These are phyloP conservation scores for Arthroderma sp. DNA, from an alignment of 2,329 filamentous ascomycete species.

Conservation along the genomic window DNA sequence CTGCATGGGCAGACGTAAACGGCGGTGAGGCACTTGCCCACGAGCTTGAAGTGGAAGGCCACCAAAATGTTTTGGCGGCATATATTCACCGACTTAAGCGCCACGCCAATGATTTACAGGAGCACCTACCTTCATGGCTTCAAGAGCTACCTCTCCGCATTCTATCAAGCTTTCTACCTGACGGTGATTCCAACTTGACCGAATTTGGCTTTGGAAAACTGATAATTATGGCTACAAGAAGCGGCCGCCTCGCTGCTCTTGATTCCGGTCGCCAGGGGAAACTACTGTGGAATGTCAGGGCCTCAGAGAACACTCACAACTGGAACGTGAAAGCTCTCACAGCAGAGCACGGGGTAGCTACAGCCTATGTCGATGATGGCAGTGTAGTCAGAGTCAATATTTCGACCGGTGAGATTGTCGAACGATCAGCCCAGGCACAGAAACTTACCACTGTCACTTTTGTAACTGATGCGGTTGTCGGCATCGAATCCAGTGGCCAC, in stretches of 20 bases:
- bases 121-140: constrained; percentile 58
- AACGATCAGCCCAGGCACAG: constrained; percentile 15
- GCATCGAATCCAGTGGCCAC: constrained; percentile 24
- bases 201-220: constrained; percentile 83
- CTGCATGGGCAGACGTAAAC: constrained; percentile 65
- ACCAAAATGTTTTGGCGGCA: constrained; percentile 66
- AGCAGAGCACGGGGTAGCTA: constrained; percentile 47
- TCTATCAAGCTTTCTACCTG: constrained; percentile 46
- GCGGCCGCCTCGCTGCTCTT: constrained; percentile 66
- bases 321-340: constrained; percentile 59
- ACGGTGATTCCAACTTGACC: constrained; percentile 39
- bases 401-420: constrained; percentile 30
- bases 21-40: constrained; percentile 62
- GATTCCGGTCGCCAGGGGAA: constrained; percentile 62
- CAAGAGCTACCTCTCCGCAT: constrained; percentile 56
- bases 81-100: constrained; percentile 78
- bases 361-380: constrained; percentile 47
- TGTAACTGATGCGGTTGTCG: constrained; percentile 18
- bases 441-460: constrained; percentile 22
- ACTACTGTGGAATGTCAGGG: constrained; percentile 61
- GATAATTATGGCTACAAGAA: constrained; percentile 64
- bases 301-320: constrained; percentile 44
- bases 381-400: constrained; percentile 44
- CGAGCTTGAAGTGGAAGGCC: constrained; percentile 72
- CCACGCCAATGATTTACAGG: constrained; percentile 63